phyloP scores from a whole-genome alignment of 2,329 filamentous ascomycete genomes.

The Cryoendolithus antarcticus region DNA sequence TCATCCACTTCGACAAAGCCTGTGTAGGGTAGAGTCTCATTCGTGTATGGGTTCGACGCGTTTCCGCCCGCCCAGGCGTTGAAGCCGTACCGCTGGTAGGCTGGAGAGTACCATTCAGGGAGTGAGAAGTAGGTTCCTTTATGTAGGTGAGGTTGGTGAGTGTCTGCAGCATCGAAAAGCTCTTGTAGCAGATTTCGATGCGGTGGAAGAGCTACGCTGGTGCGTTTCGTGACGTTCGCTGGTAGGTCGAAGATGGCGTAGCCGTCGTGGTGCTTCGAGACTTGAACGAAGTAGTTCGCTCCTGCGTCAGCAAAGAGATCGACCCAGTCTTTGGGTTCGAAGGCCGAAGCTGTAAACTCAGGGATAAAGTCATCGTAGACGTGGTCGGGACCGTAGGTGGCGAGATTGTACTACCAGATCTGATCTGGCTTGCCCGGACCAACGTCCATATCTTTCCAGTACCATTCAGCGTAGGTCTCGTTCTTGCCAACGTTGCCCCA shows the following conservation, averaged over 20 bases:
- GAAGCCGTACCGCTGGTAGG: slow-evolving; percentile 31
- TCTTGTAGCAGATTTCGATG: slow-evolving; percentile 31
- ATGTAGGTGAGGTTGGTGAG: slow-evolving; percentile 32
- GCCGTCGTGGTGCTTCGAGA: slow-evolving; percentile 37
- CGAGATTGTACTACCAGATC: slow-evolving; percentile 39
- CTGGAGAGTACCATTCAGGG: slow-evolving; percentile 37
- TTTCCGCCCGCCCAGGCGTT: slow-evolving; percentile 27
- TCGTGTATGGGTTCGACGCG: slow-evolving; percentile 34
- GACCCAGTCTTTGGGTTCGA: slow-evolving; percentile 41
- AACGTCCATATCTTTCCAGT: slow-evolving; percentile 40
- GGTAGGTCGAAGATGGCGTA: slow-evolving; percentile 35
- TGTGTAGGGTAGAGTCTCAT: slow-evolving; percentile 30
- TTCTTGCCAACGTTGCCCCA: slow-evolving; percentile 37
- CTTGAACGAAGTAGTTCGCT: slow-evolving; percentile 35
- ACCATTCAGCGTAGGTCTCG: slow-evolving; percentile 20
- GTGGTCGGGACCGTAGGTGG: slow-evolving; percentile 39
- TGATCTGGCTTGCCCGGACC: slow-evolving; percentile 29
- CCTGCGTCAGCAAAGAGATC: slow-evolving; percentile 41
- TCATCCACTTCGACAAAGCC: slow-evolving; percentile 31
- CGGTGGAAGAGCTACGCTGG: slow-evolving; percentile 27
- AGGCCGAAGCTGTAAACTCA: slow-evolving; percentile 40
- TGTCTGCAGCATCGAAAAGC: slow-evolving; percentile 31
- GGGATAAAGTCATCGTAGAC: slow-evolving; percentile 45
- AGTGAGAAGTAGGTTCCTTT: slow-evolving; percentile 34
- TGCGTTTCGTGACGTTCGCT: slow-evolving; percentile 28